phyloP scores from a whole-genome alignment of 2,329 filamentous ascomycete genomes.

The Colletotrichum salicis region DNA sequence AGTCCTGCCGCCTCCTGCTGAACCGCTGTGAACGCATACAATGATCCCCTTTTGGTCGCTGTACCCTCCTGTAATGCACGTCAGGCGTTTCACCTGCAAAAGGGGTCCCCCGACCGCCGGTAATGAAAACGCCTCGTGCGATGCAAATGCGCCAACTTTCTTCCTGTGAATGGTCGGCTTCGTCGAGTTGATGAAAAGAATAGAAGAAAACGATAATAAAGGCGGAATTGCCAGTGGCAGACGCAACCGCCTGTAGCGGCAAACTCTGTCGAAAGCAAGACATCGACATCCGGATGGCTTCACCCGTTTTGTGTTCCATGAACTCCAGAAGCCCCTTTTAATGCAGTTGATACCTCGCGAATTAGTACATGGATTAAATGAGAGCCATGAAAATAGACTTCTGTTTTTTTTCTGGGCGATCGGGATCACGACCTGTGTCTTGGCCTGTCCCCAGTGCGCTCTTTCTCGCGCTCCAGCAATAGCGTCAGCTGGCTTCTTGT shows the following conservation, averaged over 20 bases:
- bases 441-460: constrained; percentile 26
- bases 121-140: constrained; percentile 31
- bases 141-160: constrained; percentile 26
- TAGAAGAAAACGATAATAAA: not conserved
- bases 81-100: constrained; percentile 5
- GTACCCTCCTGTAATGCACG: constrained; percentile 19
- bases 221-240: not conserved
- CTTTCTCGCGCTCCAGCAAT: constrained; percentile 65
- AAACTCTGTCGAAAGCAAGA: constrained; percentile 3
- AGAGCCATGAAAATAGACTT: not conserved
- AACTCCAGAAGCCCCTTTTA: constrained; percentile 32
- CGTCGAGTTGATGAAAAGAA: constrained; percentile 9
- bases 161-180: not conserved
- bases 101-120: constrained; percentile 5
- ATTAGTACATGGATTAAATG: constrained; percentile 36
- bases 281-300: not conserved
- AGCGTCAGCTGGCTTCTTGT: constrained; percentile 71
- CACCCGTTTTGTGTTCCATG: constrained; percentile 16
- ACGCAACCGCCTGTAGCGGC: not conserved
- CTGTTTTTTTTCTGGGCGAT: not conserved
- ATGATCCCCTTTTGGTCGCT: constrained; percentile 2
- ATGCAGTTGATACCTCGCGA: constrained; percentile 27
- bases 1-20: not conserved
- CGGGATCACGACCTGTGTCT: constrained; percentile 19
- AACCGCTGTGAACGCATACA: constrained; percentile 3